These are phyloP conservation scores for Laburnicola sp. DNA, from an alignment of 2,329 filamentous ascomycete species.

Conservation along the genomic window DNA sequence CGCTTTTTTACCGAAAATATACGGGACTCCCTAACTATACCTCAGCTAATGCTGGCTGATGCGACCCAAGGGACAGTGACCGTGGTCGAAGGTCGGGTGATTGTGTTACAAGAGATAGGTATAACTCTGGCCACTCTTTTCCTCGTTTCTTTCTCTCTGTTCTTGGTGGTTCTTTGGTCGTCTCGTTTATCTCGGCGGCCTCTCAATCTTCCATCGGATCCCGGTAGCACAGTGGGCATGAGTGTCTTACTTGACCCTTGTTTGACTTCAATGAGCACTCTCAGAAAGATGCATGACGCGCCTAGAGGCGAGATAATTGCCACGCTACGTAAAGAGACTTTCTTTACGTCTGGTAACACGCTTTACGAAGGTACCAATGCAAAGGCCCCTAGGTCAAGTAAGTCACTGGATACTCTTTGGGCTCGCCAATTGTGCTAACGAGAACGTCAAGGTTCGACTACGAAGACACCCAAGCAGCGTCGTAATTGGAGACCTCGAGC, in stretches of 20 bases:
- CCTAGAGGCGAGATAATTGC: conserved; percentile 6
- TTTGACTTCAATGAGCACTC: neutral
- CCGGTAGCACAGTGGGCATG: conserved; percentile 19
- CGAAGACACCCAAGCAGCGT: conserved; percentile 2
- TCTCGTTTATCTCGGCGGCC: conserved; percentile 18
- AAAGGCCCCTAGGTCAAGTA: neutral
- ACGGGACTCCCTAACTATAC: conserved; percentile 12
- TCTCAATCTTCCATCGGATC: conserved; percentile 22
- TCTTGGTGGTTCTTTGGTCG: conserved; percentile 13
- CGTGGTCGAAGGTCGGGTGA: conserved; percentile 14
- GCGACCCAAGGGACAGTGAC: conserved; percentile 7
- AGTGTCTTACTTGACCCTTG: conserved; percentile 10
- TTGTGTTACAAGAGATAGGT: conserved; percentile 21
- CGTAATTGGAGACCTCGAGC: conserved; percentile 18
- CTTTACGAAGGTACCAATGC: conserved; percentile 5
- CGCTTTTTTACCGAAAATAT: conserved; percentile 22
- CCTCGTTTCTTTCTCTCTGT: conserved; percentile 14
- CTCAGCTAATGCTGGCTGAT: conserved; percentile 1
- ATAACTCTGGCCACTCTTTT: conserved; percentile 21
- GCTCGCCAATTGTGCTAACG: neutral
- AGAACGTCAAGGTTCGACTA: neutral
- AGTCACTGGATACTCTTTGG: neutral
- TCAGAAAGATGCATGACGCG: conserved; percentile 15
- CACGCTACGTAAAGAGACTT: conserved; percentile 13
- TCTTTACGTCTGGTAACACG: conserved; percentile 7